phyloP scores from a whole-genome alignment of 108 stramenopile species.

The Skeletonema costatum region DNA sequence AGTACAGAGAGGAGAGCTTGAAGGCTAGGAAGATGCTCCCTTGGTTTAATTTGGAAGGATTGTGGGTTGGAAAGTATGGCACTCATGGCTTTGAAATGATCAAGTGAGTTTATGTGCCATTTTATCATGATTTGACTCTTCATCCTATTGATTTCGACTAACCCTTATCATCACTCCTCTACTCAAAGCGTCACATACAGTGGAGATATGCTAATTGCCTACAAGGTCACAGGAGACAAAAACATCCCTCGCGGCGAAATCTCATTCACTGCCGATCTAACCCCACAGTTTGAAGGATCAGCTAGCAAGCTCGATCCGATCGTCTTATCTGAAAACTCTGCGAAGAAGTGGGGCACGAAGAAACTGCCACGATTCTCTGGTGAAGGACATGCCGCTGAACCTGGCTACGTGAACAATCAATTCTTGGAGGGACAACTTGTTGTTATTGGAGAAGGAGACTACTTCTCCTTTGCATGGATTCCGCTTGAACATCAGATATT shows the following conservation, averaged over 20 bases:
- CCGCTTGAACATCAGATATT: conserved; percentile 82
- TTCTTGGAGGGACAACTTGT: conserved; percentile 85
- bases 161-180: conserved; percentile 1
- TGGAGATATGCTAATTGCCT: conserved; percentile 76
- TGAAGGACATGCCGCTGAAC: conserved; percentile 72
- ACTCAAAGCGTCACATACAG: conserved; percentile 73
- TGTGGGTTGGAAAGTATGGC: conserved; percentile 89
- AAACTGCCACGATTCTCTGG: conserved; percentile 64
- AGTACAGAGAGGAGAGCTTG: conserved; percentile 45
- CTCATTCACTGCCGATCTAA: conserved; percentile 75
- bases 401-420: conserved; percentile 62
- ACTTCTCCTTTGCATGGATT: conserved; percentile 85
- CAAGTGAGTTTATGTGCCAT: conserved; percentile 8
- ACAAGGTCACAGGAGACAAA: conserved; percentile 80
- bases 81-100: conserved; percentile 66
- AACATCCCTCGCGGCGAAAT: conserved; percentile 81
- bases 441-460: conserved; percentile 72
- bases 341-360: conserved; percentile 77
- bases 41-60: conserved; percentile 78
- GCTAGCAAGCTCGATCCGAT: conserved; percentile 52
- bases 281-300: conserved; percentile 13
- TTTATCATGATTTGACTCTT: neutral
- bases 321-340: conserved; percentile 54
- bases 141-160: neutral
- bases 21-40: conserved; percentile 60